Conservation (phyloP, 192 early-diverging fungal species). For the Blastocladiella britannica region DNA sequence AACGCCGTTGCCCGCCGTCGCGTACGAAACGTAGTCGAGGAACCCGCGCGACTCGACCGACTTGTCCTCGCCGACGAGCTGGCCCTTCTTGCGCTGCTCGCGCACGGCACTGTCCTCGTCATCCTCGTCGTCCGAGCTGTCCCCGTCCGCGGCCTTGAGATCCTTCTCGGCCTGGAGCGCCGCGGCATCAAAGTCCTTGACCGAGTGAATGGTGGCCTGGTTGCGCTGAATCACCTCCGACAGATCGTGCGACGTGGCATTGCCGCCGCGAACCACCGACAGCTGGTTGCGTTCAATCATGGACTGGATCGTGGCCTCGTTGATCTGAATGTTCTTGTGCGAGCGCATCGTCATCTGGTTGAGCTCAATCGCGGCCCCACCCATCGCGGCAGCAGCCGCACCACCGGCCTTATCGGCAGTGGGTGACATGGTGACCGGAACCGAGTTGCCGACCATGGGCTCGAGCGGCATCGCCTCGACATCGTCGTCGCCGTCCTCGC, state of each 20-base stretch:
- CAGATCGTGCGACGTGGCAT: conserved; percentile 28
- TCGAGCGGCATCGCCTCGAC: conserved; percentile 2
- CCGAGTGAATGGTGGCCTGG: conserved; percentile 47
- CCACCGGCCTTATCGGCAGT: conserved; percentile 3
- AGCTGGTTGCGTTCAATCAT: conserved; percentile 46
- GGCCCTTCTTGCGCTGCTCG: conserved; percentile 3
- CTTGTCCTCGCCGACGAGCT: conserved; percentile 14
- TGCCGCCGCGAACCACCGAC: conserved; percentile 27
- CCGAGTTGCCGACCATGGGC: neutral
- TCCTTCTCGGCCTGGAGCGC: neutral
- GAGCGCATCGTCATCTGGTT: conserved; percentile 29
- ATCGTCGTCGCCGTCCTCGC: conserved; percentile 21
- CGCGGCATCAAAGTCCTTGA: conserved; percentile 23
- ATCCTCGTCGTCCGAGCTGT: conserved; percentile 8
- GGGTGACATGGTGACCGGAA: conserved; percentile 5
- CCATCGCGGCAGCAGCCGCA: conserved; percentile 12
- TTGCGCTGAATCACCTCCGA: conserved; percentile 46
- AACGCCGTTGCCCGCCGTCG: conserved; percentile 18
- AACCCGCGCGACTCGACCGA: conserved; percentile 10
- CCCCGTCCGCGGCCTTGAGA: conserved; percentile 19
- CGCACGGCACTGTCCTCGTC: conserved; percentile 3
- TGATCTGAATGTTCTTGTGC: conserved; percentile 32
- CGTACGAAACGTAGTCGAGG: conserved; percentile 15
- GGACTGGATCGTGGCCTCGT: conserved; percentile 47
- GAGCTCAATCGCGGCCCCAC: conserved; percentile 25